These are phyloP conservation scores for Ilex asprella DNA, from an alignment of 257 asterid species.

Conservation along the genomic window DNA sequence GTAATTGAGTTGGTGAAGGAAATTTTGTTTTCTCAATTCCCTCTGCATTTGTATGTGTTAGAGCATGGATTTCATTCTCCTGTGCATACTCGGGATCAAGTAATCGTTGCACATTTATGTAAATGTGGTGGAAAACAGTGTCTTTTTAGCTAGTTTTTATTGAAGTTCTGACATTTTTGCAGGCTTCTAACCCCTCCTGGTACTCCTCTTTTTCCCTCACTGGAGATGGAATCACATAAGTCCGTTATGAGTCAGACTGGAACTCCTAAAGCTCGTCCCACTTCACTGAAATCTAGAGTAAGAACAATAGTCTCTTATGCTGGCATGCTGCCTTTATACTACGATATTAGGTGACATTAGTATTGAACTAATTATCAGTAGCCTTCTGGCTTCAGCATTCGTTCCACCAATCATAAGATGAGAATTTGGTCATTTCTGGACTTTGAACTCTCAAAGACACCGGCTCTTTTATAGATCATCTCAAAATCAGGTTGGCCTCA, in stretches of 20 bases:
- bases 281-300: conserved; percentile 85
- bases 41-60: neutral
- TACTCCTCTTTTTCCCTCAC: conserved; percentile 95
- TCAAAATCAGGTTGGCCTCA: neutral
- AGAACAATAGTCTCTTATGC: conserved; percentile 22
- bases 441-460: no score
- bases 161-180: conserved; percentile 23
- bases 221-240: conserved; percentile 87
- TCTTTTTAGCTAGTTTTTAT: conserved; percentile 8
- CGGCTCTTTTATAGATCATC: neutral
- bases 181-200: conserved; percentile 99
- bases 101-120: neutral
- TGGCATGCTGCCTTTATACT: neutral
- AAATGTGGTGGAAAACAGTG: neutral
- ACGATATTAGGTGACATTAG: neutral
- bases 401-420: neutral
- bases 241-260: conserved; percentile 70
- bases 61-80: neutral
- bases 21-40: neutral
- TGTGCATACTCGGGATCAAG: neutral
- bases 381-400: neutral
- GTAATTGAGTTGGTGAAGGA: neutral
- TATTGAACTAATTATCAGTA: neutral
- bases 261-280: conserved; percentile 77
- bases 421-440: neutral